Evolutionary conservation across 2,329 filamentous ascomycete species (phyloP).

Genomic region (Tolypocladium tundrense): DNA sequence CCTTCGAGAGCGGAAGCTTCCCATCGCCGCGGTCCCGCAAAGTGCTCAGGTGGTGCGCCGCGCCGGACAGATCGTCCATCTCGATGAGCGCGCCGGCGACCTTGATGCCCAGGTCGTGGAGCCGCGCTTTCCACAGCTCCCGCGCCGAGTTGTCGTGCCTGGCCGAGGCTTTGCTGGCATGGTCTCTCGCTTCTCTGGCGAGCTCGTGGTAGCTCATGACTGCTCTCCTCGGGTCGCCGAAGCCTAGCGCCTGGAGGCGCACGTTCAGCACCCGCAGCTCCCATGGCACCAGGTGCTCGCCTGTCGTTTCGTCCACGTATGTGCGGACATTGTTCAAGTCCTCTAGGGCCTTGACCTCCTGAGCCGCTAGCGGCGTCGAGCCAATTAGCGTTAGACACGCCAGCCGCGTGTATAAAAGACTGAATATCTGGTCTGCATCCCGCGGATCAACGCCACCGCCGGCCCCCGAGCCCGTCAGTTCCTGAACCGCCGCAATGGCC

Average conservation of each 20-base stretch:
- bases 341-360: conserved; percentile 54
- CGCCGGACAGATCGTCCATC: conserved; percentile 80
- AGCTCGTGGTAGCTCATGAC: conserved; percentile 90
- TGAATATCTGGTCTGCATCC: conserved; percentile 59
- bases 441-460: conserved; percentile 35
- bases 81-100: conserved; percentile 62
- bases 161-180: conserved; percentile 37
- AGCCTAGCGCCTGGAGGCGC: conserved; percentile 74
- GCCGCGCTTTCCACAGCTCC: conserved; percentile 58
- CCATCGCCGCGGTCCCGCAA: conserved; percentile 33
- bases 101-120: conserved; percentile 64
- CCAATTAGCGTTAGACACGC: conserved; percentile 74
- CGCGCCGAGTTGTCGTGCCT: conserved; percentile 42
- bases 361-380: conserved; percentile 56
- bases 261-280: conserved; percentile 73
- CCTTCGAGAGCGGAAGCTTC: conserved; percentile 37
- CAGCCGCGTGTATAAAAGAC: conserved; percentile 69
- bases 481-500: conserved; percentile 55
- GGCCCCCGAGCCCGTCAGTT: conserved; percentile 41
- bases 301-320: conserved; percentile 45
- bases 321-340: conserved; percentile 46
- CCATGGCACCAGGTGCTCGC: conserved; percentile 71
- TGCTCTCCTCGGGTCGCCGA: conserved; percentile 71
- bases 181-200: conserved; percentile 61
- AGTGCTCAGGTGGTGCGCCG: conserved; percentile 59